Evolutionary conservation across 106 monocot genomes (phyloP), one percentile per base, ranked within the genome.

Genomic region (Acanthochlamys bracteata): DNA sequence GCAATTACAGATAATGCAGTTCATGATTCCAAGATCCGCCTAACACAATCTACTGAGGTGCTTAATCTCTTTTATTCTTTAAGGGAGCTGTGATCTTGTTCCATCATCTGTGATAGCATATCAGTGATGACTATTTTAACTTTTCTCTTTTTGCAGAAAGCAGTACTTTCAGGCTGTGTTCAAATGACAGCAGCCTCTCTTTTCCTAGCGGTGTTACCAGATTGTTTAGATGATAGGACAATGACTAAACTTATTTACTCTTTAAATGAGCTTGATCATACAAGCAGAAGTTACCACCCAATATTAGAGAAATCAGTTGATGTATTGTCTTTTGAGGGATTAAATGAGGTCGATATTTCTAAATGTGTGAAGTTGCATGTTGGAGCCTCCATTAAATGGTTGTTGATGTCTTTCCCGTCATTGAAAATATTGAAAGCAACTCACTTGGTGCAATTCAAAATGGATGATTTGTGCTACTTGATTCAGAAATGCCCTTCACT

Each of bases 1-100:
- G 55, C 76, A 2, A n/a, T 71, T 66, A 17, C 23, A 26, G 60
- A 61, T 51, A 60, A 63, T 59, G 41, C 46, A 27, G 26, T 63
- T 15, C 68, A 83, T 55, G 76, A 71, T 39, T 78, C 68, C 26
- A 71, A 26, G 59, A 65, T 91, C 65, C 83, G 90, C n/a, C 21
- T 91, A 55, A 83, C 90, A 42, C 45, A 78, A 53, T 76, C 86
- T 71, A 83, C 86, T 43, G 41, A 91, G 86, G 90, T 91, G n/a
- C 20, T 57, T 14, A 62, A 53, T 7, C 62, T 23, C 24, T 73
- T 55, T 63, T 60, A 16, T 57, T 62, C 20, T 19, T 13, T 40
- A 62, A 62, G 14, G 14, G 41, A 49, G 17, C 10, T 17, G 17
- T 14, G 4, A 2, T 2, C 10, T 4, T 49, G 49, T 49, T 10